Conservation (phyloP, 768 basidiomycete species). For the Calocybe indica region DNA sequence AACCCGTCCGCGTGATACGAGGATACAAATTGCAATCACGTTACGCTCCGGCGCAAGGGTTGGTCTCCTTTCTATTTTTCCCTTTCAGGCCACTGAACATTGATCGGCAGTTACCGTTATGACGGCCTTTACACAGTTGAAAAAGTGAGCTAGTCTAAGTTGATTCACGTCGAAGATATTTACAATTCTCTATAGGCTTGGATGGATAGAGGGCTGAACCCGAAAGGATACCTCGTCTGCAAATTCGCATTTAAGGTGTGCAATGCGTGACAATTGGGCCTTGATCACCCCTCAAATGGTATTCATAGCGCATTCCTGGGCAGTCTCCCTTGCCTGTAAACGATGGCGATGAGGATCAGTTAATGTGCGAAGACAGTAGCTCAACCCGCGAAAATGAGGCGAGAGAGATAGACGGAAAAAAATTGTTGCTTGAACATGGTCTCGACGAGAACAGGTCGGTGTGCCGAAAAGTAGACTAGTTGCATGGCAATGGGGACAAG, state of each 20-base stretch:
- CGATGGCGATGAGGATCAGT: background rate
- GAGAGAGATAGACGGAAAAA: background rate
- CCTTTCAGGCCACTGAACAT: background rate
- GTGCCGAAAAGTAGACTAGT: too few relatives aligned
- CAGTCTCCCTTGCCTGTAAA: background rate
- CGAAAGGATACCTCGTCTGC: conserved; percentile 72
- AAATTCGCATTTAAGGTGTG: conserved; percentile 79
- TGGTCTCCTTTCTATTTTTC: conserved; percentile 5
- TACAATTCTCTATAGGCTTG: conserved; percentile 48
- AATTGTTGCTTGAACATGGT: too few relatives aligned
- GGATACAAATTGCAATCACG: conserved; percentile 71
- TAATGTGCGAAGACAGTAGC: too few relatives aligned
- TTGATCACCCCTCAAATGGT: background rate
- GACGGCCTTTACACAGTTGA: conserved; percentile 84
- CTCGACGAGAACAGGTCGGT: too few relatives aligned
- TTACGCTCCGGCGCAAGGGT: conserved; percentile 82
- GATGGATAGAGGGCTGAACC: conserved; percentile 67
- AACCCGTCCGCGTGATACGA: conserved; percentile 82
- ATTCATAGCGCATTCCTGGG: background rate
- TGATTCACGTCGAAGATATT: background rate
- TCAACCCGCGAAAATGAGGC: background rate
- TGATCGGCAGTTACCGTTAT: conserved; percentile 66
- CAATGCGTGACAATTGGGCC: background rate
- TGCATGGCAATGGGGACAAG: too few relatives aligned
- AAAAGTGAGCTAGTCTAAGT: conserved; percentile 36